Percentiles rank a stretch among this genome's conserved stretches.
These are phyloP conservation scores for Xerophyta viscosa DNA, from an alignment of 106 monocot species.

Conservation along the genomic window DNA sequence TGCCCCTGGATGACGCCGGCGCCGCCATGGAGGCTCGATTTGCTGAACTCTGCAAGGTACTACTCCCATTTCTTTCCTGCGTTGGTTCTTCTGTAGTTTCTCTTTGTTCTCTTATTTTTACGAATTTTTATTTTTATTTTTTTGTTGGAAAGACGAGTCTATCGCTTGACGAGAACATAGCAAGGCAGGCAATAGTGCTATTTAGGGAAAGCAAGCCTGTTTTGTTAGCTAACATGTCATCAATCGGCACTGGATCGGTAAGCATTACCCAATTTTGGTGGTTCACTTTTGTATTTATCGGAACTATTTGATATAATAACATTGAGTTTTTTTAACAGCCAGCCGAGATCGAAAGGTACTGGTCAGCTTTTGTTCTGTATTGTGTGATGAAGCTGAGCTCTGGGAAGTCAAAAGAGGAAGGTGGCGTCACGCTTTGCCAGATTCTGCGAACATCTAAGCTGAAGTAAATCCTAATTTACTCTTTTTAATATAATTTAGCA, in stretches of 20 bases:
- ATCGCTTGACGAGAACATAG: slow-evolving; percentile 44
- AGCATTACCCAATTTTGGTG: neutral
- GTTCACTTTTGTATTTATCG: neutral
- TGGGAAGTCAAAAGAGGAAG: slow-evolving; percentile 22
- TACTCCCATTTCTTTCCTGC: neutral
- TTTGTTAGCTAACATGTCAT: slow-evolving; percentile 42
- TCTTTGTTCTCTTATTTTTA: slow-evolving; percentile 41
- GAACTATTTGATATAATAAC: neutral
- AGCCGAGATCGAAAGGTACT: slow-evolving; percentile 74
- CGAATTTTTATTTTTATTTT: no score
- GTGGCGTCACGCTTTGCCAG: slow-evolving; percentile 42
- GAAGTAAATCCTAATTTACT: slow-evolving; percentile 31
- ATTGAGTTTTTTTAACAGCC: slow-evolving; percentile 39
- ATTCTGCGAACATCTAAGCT: slow-evolving; percentile 66
- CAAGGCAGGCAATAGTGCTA: slow-evolving; percentile 51
- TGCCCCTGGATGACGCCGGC: slow-evolving; percentile 15
- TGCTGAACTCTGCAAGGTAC: slow-evolving; percentile 66
- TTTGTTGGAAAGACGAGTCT: slow-evolving; percentile 30
- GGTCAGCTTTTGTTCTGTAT: slow-evolving; percentile 78
- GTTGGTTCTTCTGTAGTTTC: slow-evolving; percentile 10
- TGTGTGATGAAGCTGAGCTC: slow-evolving; percentile 53
- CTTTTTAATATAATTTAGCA: slow-evolving; percentile 21
- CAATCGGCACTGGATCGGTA: slow-evolving; percentile 71
- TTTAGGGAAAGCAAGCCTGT: slow-evolving; percentile 58
- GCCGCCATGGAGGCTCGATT: slow-evolving; percentile 58